Percentiles rank a stretch among this genome's conserved stretches.
Evolutionary conservation across 1,139 yeast species (phyloP).

Genomic region (Kodamaea derodonti): DNA sequence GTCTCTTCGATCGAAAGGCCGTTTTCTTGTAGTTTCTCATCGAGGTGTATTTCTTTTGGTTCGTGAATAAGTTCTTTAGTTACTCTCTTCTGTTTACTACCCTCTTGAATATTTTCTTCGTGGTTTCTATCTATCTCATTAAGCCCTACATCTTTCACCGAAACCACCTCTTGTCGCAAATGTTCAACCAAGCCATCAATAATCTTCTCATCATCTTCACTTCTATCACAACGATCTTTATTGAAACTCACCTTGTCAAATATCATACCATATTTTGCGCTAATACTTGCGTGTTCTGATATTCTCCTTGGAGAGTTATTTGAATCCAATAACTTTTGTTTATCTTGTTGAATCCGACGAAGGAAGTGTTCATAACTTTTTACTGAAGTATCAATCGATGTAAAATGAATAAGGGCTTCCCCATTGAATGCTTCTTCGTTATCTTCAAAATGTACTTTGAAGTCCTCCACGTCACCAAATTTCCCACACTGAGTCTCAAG

Average conservation of each 20-base stretch:
- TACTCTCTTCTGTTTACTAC: too few species aligned
- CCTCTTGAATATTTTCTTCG: too few species aligned
- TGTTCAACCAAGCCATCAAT: too few species aligned
- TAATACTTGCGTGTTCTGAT: constrained; percentile 7
- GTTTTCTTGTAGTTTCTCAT: too few species aligned
- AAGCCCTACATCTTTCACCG: too few species aligned
- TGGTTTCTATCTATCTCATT: too few species aligned
- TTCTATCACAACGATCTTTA: constrained; percentile 40
- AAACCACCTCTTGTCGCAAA: too few species aligned
- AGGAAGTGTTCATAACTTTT: constrained; percentile 32
- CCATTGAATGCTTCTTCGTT: constrained; percentile 10
- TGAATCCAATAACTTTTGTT: constrained; percentile 16
- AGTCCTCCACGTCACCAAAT: constrained; percentile 37
- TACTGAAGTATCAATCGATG: constrained; percentile 40
- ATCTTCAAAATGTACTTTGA: constrained; percentile 12
- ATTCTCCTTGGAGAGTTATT: constrained; percentile 9
- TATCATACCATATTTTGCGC: constrained; percentile 12
- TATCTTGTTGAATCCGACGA: constrained; percentile 24
- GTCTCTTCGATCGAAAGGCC: too few species aligned
- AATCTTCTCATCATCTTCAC: too few species aligned
- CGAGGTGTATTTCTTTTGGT: too few species aligned
- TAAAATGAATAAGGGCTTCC: constrained; percentile 29
- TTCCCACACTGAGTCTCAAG: constrained; percentile 23
- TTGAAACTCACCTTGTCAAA: constrained; percentile 22
- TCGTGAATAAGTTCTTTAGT: too few species aligned